These are phyloP conservation scores for Croton laevigatus DNA, from an alignment of 441 rosid species.

Conservation along the genomic window DNA sequence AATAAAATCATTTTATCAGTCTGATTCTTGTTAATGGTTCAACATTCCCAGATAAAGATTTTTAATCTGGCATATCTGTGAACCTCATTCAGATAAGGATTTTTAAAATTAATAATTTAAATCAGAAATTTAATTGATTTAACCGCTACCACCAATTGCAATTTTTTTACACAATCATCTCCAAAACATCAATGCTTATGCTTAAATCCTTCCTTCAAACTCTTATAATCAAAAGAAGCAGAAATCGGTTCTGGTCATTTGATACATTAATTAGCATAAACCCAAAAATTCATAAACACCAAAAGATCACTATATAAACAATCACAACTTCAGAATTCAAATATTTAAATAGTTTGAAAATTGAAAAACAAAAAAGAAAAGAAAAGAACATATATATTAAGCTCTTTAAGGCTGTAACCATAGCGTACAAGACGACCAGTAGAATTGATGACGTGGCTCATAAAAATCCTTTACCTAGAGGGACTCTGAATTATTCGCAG, in stretches of 20 bases:
- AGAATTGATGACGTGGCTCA: too few species aligned
- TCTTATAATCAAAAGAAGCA: neutral
- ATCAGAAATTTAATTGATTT: too few species aligned
- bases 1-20: too few species aligned
- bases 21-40: neutral
- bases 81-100: neutral
- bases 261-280: neutral
- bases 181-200: neutral
- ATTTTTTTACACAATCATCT: neutral
- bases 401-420: slow-evolving; percentile 78
- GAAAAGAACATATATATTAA: slow-evolving; percentile 58
- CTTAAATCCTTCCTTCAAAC: neutral
- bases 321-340: neutral
- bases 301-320: neutral
- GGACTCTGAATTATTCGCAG: too few species aligned
- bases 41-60: neutral
- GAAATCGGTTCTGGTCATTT: neutral
- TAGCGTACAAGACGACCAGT: slow-evolving; percentile 59
- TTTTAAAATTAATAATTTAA: neutral
- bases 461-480: too few species aligned
- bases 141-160: neutral
- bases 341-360: neutral
- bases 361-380: neutral
- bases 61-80: neutral
- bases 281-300: neutral